Conservation (phyloP, 2,329 filamentous ascomycete genomes). For the Colletotrichum sp. region DNA sequence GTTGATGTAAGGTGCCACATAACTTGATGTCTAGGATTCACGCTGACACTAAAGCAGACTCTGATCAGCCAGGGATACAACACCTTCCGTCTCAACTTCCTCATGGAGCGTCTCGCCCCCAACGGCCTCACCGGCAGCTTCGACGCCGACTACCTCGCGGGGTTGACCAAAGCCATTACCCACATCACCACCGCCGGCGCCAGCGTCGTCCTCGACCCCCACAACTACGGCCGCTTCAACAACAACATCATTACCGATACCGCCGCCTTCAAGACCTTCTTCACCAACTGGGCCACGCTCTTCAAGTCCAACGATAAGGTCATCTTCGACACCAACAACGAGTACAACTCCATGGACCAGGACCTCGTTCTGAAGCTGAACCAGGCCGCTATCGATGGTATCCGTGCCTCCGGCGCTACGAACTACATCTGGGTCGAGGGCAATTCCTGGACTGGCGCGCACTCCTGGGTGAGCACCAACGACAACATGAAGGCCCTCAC, state of each 20-base stretch:
- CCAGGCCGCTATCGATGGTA: slow-evolving; percentile 62
- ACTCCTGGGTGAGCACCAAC: slow-evolving; percentile 35
- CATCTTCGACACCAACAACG: slow-evolving; percentile 66
- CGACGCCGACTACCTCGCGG: slow-evolving; percentile 45
- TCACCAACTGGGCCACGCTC: slow-evolving; percentile 51
- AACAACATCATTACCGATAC: slow-evolving; percentile 52
- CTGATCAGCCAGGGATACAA: slow-evolving; percentile 60
- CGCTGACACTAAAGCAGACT: slow-evolving; percentile 31
- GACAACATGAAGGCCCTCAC: slow-evolving; percentile 41
- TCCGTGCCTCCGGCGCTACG: slow-evolving; percentile 58
- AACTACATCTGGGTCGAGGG: slow-evolving; percentile 54
- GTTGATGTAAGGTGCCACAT: slow-evolving; percentile 37
- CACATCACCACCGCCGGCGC: slow-evolving; percentile 37
- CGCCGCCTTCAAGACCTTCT: slow-evolving; percentile 55
- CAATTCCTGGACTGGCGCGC: slow-evolving; percentile 52
- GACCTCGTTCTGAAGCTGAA: slow-evolving; percentile 58
- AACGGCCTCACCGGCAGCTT: slow-evolving; percentile 44
- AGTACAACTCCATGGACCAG: slow-evolving; percentile 64
- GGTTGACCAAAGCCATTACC: slow-evolving; percentile 31
- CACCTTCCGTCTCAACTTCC: slow-evolving; percentile 59
- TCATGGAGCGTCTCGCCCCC: slow-evolving; percentile 61
- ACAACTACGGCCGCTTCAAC: slow-evolving; percentile 59
- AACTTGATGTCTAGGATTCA: neutral
- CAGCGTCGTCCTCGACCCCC: slow-evolving; percentile 56
- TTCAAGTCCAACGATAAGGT: slow-evolving; percentile 55